A percentile compares a stretch with the other conserved stretches of the same genome.
These are phyloP conservation scores for Mortierella sp. DNA, from an alignment of 371 early-diverging fungal species.

Conservation along the genomic window DNA sequence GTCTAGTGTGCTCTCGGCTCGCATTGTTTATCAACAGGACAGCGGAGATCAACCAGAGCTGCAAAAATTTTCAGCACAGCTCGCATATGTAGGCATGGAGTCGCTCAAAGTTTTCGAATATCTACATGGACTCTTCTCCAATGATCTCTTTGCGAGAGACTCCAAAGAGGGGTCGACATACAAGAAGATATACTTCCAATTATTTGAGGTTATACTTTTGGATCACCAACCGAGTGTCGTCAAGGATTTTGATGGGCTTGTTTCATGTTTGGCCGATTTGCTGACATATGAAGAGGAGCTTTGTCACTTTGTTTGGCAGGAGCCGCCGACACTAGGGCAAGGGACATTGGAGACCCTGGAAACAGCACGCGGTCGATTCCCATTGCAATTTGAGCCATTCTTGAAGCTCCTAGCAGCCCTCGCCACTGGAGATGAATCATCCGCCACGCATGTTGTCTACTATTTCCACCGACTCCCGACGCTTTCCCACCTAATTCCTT, in stretches of 20 bases:
- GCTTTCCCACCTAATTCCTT: conserved; percentile 40
- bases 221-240: conserved; percentile 31
- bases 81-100: conserved; percentile 40
- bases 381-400: conserved; percentile 41
- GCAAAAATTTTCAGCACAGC: conserved; percentile 15
- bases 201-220: conserved; percentile 36
- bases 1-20: conserved; percentile 45
- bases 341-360: conserved; percentile 42
- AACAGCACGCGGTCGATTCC: conserved; percentile 51
- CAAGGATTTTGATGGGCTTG: conserved; percentile 50
- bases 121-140: conserved; percentile 31
- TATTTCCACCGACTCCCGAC: conserved; percentile 39
- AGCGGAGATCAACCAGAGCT: conserved; percentile 6
- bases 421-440: conserved; percentile 37
- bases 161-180: conserved; percentile 30
- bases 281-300: conserved; percentile 32
- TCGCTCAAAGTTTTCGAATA: conserved; percentile 28
- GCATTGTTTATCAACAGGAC: conserved; percentile 7
- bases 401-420: conserved; percentile 35
- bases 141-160: conserved; percentile 29
- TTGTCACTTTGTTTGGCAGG: conserved; percentile 41
- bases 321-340: conserved; percentile 30
- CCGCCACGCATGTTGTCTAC: conserved; percentile 30
- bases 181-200: conserved; percentile 35
- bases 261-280: conserved; percentile 29